Evolutionary conservation across 306 rosid genomes (phyloP), one percentile per base, ranked within the genome.

Genomic region (Cucurbita ficifolia): DNA sequence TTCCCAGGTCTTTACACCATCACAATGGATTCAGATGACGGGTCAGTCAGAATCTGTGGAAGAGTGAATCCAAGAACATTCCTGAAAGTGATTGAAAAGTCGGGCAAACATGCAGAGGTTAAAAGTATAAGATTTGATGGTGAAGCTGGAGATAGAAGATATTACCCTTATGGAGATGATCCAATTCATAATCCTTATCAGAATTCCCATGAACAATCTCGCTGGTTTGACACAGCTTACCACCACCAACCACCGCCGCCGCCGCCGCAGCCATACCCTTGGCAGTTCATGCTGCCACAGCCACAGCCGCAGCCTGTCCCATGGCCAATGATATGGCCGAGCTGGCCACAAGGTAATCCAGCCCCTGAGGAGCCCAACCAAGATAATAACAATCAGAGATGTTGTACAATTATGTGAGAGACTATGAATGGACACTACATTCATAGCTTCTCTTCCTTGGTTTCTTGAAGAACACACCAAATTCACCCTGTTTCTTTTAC

Each of bases 81-180:
- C 65, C 68, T 82, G 16, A 72, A 63, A 42, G 69, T 71, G 24
- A 77, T 84, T 42, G 81, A 75, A 7, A 79, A 70, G 22, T 64
- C 67, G 57, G 70, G 85, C 62, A 78, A 40, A 67, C 86, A 84
- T 84, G 85, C 78, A 11, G 74, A 82, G 64, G 33, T 86, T 10
- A 75, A 76, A 57, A 76, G 75, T 48, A 10, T 72, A 4, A 80
- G 61, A 48, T 82, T 85, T 70, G 83, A 85, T 6, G 87, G 87
- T 76, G 84, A 83, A 45, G 81, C 64, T 53, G 52, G 45, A 38
- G 75, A 79, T 6, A 51, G 59, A 70, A 83, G 73, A 17, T 61
- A 35, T 71, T 16, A 13, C 56, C 78, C 24, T 63, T n/a, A n/a
- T 40, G 70, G 70, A 63, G 70, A 40, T 1, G 70, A 39, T 5